Conservation (phyloP, 2,329 filamentous ascomycete genomes). For the Huntiella moniliformis region DNA sequence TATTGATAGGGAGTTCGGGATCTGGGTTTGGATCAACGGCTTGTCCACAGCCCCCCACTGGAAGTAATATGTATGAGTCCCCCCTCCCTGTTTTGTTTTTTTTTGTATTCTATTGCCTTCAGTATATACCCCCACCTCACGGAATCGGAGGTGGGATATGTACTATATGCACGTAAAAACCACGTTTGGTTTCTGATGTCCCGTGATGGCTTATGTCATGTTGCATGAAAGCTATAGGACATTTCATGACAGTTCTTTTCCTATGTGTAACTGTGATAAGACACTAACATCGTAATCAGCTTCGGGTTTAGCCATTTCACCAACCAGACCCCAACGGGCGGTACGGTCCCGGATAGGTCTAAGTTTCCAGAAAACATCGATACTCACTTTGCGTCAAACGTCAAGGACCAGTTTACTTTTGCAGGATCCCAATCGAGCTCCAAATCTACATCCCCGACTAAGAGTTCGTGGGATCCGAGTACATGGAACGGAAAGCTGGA, state of each 20-base stretch:
- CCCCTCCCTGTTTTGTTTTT: not conserved
- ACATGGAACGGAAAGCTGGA: constrained; percentile 33
- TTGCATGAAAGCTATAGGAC: too few species aligned
- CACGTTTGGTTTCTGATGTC: too few species aligned
- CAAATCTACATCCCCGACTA: constrained; percentile 5
- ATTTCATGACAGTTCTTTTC: too few species aligned
- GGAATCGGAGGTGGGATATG: too few species aligned
- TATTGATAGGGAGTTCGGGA: constrained; percentile 1
- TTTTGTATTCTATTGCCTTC: not conserved
- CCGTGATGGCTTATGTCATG: too few species aligned
- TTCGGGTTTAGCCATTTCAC: constrained; percentile 7
- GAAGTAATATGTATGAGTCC: constrained; percentile 4
- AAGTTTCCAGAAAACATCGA: constrained; percentile 35
- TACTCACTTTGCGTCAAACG: constrained; percentile 28
- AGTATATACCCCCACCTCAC: not conserved
- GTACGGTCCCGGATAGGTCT: constrained; percentile 13
- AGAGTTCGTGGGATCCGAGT: constrained; percentile 27
- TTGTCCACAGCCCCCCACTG: not conserved
- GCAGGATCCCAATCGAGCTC: constrained; percentile 3
- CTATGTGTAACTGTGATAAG: too few species aligned
- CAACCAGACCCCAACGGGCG: constrained; percentile 5
- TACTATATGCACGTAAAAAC: too few species aligned
- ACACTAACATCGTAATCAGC: not conserved
- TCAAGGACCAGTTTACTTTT: constrained; percentile 8
- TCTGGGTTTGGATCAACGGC: not conserved